Evolutionary conservation across 352 stramenopile species (phyloP).

Genomic region (Pythium sp.): DNA sequence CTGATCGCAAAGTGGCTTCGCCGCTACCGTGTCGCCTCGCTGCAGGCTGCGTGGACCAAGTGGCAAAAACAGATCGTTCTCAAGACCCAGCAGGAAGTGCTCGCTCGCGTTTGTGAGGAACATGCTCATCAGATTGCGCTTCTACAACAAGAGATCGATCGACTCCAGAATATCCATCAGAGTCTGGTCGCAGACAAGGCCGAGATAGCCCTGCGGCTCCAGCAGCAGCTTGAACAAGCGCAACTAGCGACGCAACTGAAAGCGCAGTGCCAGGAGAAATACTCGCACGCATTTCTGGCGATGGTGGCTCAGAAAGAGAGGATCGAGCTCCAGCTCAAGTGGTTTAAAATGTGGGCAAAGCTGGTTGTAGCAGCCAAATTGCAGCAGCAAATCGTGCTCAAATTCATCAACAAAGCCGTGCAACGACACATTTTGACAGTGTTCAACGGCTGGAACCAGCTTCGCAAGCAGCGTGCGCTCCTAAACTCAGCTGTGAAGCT

Average conservation of each 20-base stretch:
- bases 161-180: not conserved
- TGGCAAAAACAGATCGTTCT: conserved; percentile 9
- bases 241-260: not conserved
- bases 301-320: not conserved
- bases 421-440: not conserved
- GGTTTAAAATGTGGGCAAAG: not conserved
- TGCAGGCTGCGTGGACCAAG: conserved; percentile 13
- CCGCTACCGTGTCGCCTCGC: not conserved
- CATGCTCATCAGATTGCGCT: not conserved
- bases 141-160: conserved; percentile 8
- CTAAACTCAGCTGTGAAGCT: not conserved
- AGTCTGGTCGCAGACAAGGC: not conserved
- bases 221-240: not conserved
- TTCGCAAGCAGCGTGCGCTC: not conserved
- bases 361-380: not conserved
- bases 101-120: not conserved
- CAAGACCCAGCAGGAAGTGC: conserved; percentile 4
- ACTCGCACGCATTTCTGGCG: not conserved
- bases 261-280: not conserved
- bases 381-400: not conserved
- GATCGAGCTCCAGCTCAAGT: not conserved
- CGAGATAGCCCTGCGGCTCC: not conserved
- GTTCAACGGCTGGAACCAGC: conserved; percentile 2
- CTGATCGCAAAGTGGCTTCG: conserved; percentile 24
- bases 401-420: not conserved